Evolutionary conservation across 805 yeast species (phyloP).

Genomic region (Tetrapisispora phaffii): DNA sequence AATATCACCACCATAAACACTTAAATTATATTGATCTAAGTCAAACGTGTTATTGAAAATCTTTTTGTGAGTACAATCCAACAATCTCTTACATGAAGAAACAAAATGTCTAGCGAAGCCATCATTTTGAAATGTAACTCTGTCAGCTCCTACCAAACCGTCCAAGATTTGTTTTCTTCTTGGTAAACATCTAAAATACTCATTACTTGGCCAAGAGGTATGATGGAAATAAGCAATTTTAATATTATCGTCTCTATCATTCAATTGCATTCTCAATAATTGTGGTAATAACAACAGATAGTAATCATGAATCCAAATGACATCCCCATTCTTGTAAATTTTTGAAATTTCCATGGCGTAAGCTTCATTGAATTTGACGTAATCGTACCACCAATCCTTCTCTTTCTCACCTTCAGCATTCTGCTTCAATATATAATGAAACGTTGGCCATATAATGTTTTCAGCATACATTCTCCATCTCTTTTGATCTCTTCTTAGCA

Average conservation of each 20-base stretch:
- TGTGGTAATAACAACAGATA: conserved; percentile 75
- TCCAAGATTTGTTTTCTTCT: conserved; percentile 74
- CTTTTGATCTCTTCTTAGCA: conserved; percentile 63
- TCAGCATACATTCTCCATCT: conserved; percentile 90
- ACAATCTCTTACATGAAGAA: conserved; percentile 76
- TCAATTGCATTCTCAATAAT: conserved; percentile 61
- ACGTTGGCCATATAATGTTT: conserved; percentile 83
- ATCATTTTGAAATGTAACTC: conserved; percentile 75
- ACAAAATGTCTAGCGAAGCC: conserved; percentile 86
- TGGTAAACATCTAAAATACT: conserved; percentile 82
- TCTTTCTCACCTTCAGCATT: conserved; percentile 52
- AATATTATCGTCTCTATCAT: conserved; percentile 36
- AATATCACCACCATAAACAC: conserved; percentile 69
- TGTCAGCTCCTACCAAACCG: conserved; percentile 86
- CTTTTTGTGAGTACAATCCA: conserved; percentile 62
- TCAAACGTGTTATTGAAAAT: conserved; percentile 18
- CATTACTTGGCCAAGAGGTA: conserved; percentile 91
- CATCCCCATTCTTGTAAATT: conserved; percentile 77
- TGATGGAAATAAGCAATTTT: conserved; percentile 73
- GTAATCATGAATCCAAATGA: conserved; percentile 89
- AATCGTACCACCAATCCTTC: conserved; percentile 76
- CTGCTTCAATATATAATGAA: conserved; percentile 82
- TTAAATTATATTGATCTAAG: conserved; percentile 32
- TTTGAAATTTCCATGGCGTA: conserved; percentile 69
- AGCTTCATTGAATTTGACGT: conserved; percentile 82